Conservation (phyloP, 1,139 yeast species). For the Suhomyces wounanorum region DNA sequence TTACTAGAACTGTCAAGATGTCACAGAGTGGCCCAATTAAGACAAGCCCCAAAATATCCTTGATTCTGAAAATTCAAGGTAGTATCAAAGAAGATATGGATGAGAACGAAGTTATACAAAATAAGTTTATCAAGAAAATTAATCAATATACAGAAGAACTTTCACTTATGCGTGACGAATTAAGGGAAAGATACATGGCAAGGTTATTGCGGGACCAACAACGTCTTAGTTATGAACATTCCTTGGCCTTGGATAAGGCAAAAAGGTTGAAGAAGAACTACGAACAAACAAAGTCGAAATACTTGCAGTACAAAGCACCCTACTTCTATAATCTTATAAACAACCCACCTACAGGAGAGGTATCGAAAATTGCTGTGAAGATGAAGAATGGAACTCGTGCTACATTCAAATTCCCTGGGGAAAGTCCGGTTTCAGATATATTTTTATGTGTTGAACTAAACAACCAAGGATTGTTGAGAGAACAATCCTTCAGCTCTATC, state of each 20-base stretch:
- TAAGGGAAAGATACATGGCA: constrained; percentile 59
- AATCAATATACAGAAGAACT: constrained; percentile 65
- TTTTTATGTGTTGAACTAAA: constrained; percentile 58
- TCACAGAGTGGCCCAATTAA: constrained; percentile 61
- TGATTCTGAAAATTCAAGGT: constrained; percentile 72
- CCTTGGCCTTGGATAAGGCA: constrained; percentile 58
- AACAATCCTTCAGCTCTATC: constrained; percentile 17
- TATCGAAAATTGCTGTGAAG: constrained; percentile 59
- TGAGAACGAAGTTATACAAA: constrained; percentile 29
- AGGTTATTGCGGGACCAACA: constrained; percentile 71
- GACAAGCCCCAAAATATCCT: constrained; percentile 56
- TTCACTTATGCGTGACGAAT: constrained; percentile 57
- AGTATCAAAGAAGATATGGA: constrained; percentile 41
- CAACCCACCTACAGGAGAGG: constrained; percentile 3
- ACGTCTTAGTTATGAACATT: constrained; percentile 72
- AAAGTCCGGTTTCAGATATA: constrained; percentile 51
- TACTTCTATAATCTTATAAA: constrained; percentile 29
- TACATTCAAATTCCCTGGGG: constrained; percentile 50
- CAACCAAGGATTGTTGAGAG: constrained; percentile 34
- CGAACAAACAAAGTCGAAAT: constrained; percentile 30
- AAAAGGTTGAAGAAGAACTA: constrained; percentile 32
- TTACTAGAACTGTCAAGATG: constrained; percentile 55
- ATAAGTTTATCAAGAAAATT: constrained; percentile 45
- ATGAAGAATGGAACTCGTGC: constrained; percentile 52
- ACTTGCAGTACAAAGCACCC: constrained; percentile 49